Evolutionary conservation across 805 yeast species (phyloP).

Genomic region (Ogataea henricii): DNA sequence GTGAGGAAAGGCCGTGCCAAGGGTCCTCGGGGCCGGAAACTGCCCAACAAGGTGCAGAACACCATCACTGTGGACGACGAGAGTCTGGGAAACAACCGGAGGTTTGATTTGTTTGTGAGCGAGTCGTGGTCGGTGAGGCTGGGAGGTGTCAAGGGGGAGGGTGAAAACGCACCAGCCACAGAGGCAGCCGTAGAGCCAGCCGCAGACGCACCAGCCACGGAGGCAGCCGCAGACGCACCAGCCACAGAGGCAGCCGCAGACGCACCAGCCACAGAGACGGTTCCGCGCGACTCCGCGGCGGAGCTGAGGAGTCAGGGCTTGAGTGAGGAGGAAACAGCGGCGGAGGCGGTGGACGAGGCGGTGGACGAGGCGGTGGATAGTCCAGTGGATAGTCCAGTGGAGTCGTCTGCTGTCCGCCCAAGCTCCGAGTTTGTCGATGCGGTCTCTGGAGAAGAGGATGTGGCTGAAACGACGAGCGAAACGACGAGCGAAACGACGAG

Average conservation of each 20-base stretch:
- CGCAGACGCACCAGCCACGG: background rate
- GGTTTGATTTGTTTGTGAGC: conserved; percentile 36
- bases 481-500: no score
- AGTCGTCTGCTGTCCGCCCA: no score
- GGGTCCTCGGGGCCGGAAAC: conserved; percentile 74
- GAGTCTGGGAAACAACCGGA: conserved; percentile 31
- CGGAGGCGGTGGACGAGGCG: background rate
- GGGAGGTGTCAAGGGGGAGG: background rate
- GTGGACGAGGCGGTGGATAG: background rate
- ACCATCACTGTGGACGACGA: conserved; percentile 40
- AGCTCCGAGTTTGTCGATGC: no score
- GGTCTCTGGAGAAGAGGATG: no score
- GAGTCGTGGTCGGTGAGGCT: conserved; percentile 41
- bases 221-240: background rate
- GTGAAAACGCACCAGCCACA: conserved; percentile 1
- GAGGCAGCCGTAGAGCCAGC: background rate
- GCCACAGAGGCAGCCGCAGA: background rate
- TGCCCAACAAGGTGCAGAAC: conserved; percentile 58
- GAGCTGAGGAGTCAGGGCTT: no score
- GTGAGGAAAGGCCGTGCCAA: conserved; percentile 55
- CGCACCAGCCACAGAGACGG: background rate
- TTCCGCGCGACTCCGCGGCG: no score
- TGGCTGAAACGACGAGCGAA: no score
- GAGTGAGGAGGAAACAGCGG: background rate
- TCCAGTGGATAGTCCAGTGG: no score